Evolutionary conservation across 129 eudicot genomes (phyloP).

Genomic region (Pseudognaphalium luteoalbum): DNA sequence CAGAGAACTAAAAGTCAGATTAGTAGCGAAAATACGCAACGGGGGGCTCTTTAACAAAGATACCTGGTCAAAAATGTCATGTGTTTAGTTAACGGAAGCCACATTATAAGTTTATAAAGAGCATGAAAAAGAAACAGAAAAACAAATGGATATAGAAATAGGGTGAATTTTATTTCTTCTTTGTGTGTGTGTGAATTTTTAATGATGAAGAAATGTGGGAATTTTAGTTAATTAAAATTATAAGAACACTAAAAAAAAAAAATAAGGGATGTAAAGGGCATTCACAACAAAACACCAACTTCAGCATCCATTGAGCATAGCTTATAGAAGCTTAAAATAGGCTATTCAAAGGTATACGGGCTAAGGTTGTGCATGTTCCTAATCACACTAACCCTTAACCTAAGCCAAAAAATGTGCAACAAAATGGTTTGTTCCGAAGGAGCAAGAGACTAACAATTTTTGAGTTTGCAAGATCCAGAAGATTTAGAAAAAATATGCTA

Average conservation of each 20-base stretch:
- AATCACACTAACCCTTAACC: background rate
- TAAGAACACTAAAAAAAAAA: no score
- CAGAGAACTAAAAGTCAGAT: conserved; percentile 49
- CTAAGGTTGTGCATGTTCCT: background rate
- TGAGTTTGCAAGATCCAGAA: no score
- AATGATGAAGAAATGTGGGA: background rate
- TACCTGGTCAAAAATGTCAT: conserved; percentile 44
- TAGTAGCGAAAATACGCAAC: conserved; percentile 77
- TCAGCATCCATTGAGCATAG: background rate
- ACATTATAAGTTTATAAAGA: background rate
- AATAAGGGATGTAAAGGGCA: background rate
- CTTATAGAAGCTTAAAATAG: background rate
- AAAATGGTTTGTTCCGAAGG: background rate
- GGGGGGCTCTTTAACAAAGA: conserved; percentile 68
- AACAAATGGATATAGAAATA: background rate
- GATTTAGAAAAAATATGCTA: background rate
- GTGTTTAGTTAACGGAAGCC: background rate
- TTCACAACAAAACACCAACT: background rate
- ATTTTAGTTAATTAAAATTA: no score
- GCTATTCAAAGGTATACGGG: background rate
- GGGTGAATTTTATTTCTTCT: no score
- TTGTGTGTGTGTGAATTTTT: no score
- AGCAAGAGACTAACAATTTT: background rate
- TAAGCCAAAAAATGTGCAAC: no score
- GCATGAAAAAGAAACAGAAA: background rate